Percentiles rank a stretch among this genome's conserved stretches.
These are phyloP conservation scores for Poronia punctata DNA, from an alignment of 495 filamentous ascomycete species.

Conservation along the genomic window DNA sequence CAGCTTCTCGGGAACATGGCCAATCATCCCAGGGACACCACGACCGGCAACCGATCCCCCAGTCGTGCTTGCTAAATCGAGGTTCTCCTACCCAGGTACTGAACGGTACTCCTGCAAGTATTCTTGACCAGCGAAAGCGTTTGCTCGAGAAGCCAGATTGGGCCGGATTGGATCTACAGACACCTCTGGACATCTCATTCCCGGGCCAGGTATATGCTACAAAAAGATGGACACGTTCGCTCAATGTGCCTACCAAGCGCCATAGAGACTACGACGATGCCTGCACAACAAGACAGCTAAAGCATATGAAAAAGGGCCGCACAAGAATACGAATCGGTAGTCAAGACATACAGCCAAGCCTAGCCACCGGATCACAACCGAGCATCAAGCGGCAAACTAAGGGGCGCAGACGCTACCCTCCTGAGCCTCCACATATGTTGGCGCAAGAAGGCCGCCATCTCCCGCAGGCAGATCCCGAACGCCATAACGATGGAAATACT, in stretches of 20 bases:
- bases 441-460: conserved; percentile 8
- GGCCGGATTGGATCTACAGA: conserved; percentile 22
- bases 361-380: conserved; percentile 8
- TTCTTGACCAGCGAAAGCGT: conserved; percentile 14
- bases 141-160: conserved; percentile 24
- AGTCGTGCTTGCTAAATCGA: conserved; percentile 3
- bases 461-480: neutral
- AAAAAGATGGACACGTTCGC: conserved; percentile 15
- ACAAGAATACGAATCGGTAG: conserved; percentile 33
- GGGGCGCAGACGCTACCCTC: neutral
- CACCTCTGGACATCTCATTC: conserved; percentile 22
- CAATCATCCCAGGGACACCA: conserved; percentile 1
- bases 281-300: neutral
- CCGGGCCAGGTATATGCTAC: conserved; percentile 17
- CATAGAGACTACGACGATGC: neutral
- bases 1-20: neutral
- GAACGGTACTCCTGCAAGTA: no score
- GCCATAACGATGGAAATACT: neutral
- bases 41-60: neutral
- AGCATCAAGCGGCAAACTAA: conserved; percentile 10
- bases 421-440: conserved; percentile 6
- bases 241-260: conserved; percentile 2
- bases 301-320: neutral
- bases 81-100: no score
- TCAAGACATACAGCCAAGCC: conserved; percentile 25